Conservation (phyloP, 148 eudicot genomes). For the Selenicereus undatus region DNA sequence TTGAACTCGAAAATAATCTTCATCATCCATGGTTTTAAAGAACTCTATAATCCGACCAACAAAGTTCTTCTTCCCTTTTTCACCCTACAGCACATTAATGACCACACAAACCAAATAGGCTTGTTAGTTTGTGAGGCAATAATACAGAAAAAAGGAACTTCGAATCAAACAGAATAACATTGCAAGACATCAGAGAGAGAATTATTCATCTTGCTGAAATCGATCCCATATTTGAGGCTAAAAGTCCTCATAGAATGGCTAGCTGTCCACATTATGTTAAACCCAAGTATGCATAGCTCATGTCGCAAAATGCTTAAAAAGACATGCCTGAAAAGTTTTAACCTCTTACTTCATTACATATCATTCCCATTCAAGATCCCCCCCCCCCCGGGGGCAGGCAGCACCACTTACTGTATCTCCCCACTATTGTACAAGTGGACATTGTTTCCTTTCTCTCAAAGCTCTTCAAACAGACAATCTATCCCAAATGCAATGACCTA, state of each 20-base stretch:
- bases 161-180: background rate
- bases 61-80: conserved; percentile 30
- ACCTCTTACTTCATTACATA: background rate
- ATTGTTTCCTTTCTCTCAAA: no score
- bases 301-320: background rate
- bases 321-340: background rate
- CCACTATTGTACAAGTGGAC: background rate
- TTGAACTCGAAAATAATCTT: conserved; percentile 42
- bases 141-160: background rate
- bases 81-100: conserved; percentile 21
- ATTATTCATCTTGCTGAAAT: background rate
- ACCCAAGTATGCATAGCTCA: background rate
- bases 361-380: background rate
- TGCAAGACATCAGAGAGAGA: no score
- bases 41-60: conserved; percentile 41
- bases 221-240: background rate
- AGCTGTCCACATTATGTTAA: background rate
- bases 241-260: no score
- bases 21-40: conserved; percentile 33
- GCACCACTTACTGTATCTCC: background rate
- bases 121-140: background rate
- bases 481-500: background rate
- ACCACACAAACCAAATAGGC: background rate
- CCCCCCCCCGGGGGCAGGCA: background rate
- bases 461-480: background rate